These are phyloP conservation scores for Aspergillus tamarii DNA, from an alignment of 2,329 filamentous ascomycete species.

Conservation along the genomic window DNA sequence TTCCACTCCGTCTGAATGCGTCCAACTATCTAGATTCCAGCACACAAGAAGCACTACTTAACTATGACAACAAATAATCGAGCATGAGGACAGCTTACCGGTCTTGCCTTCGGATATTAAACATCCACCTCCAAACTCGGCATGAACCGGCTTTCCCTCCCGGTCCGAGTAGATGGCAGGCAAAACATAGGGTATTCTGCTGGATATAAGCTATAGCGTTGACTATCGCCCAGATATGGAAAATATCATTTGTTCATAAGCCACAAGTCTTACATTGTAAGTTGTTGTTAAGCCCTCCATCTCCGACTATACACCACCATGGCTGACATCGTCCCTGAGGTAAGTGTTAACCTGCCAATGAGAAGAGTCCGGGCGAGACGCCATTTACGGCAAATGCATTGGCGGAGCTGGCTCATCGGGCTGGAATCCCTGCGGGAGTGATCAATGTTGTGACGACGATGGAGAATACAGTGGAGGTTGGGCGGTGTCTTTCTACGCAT, in stretches of 20 bases:
- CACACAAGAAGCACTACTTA: too few relatives aligned
- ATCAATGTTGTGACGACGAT: slow-evolving; percentile 24
- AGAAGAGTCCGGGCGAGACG: slow-evolving; percentile 27
- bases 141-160: not conserved
- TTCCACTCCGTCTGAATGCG: not conserved
- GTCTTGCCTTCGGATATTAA: not conserved
- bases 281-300: not conserved
- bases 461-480: slow-evolving; percentile 11
- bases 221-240: not conserved
- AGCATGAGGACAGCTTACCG: not conserved
- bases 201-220: not conserved
- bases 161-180: not conserved
- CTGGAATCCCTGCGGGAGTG: slow-evolving; percentile 36
- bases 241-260: not conserved
- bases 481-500: slow-evolving; percentile 10
- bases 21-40: too few relatives aligned
- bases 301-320: not conserved
- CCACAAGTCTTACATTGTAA: not conserved
- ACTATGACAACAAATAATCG: not conserved
- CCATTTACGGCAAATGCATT: slow-evolving; percentile 37
- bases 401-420: slow-evolving; percentile 28
- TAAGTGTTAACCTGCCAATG: not conserved
- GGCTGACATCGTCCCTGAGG: not conserved
- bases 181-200: not conserved
- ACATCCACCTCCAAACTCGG: not conserved